phyloP scores from a whole-genome alignment of 352 stramenopile genomes.

The Phytophthora pini region DNA sequence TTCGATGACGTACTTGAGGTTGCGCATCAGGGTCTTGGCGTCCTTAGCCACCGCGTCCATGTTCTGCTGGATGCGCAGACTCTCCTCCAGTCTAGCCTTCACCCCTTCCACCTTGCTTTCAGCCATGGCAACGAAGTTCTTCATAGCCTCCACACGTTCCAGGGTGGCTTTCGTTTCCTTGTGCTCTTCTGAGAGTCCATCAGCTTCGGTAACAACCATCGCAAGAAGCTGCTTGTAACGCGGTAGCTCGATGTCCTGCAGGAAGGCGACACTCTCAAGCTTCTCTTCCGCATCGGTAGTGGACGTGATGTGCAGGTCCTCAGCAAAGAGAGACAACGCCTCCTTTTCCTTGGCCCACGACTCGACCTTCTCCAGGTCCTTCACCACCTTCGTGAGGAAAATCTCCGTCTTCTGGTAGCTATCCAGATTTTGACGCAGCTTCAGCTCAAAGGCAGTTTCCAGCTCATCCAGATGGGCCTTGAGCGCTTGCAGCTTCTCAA shows the following conservation, averaged over 20 bases:
- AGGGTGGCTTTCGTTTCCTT: slow-evolving; percentile 72
- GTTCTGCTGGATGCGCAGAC: slow-evolving; percentile 65
- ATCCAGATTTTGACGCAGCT: slow-evolving; percentile 76
- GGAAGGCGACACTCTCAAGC: slow-evolving; percentile 84
- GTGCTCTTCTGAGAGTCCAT: slow-evolving; percentile 75
- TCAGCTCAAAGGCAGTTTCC: slow-evolving; percentile 76
- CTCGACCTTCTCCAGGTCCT: slow-evolving; percentile 87
- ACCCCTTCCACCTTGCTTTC: slow-evolving; percentile 71
- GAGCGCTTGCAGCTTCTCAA: slow-evolving; percentile 83
- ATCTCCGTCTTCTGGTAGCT: slow-evolving; percentile 87
- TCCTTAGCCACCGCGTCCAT: slow-evolving; percentile 88
- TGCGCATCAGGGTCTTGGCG: slow-evolving; percentile 85
- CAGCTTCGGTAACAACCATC: slow-evolving; percentile 68
- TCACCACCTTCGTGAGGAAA: slow-evolving; percentile 85
- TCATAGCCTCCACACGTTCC: slow-evolving; percentile 74
- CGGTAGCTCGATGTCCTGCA: slow-evolving; percentile 83
- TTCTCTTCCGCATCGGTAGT: slow-evolving; percentile 82
- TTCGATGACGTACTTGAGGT: slow-evolving; percentile 90
- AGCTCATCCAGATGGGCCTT: slow-evolving; percentile 73
- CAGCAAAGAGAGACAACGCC: slow-evolving; percentile 69
- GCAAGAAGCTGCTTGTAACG: slow-evolving; percentile 83
- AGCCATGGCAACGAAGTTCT: slow-evolving; percentile 80
- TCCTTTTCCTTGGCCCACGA: slow-evolving; percentile 85
- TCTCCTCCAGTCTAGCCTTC: slow-evolving; percentile 63
- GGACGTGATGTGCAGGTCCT: slow-evolving; percentile 55